Base-by-base conservation (phyloP, 306 rosid species). In the Vigna radiata region DNA sequence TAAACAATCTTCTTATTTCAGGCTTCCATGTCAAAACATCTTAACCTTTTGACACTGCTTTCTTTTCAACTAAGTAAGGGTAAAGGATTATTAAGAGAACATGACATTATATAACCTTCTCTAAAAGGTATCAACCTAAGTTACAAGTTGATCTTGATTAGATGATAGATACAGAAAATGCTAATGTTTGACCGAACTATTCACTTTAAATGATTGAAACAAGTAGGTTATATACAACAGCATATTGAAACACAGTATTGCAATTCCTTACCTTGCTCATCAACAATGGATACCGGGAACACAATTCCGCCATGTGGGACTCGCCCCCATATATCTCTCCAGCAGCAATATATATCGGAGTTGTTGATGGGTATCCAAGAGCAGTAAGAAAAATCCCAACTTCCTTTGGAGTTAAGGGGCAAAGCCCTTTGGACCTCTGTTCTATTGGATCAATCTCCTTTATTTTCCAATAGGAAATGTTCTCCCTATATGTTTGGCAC, bases 351-450 rank as follows among this genome's bases (percentile, higher is more conserved):
- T 95, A 95, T 84, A 95, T 87, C 4, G 97, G 92, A 68, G 94
- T 92, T 55, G 79, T 95, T 29, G 90, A 72, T 43, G 99, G 97
- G 80, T 95, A 95, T 61, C 97, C 97, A 82, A 95, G 96, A 68
- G 97, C 91, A 50, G 88, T 69, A 64, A 95, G 97, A 85, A 95
- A 92, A 78, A 92, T 69, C 46, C 99, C 99, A 81, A 90, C 99
- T 87, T 95, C 97, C 85, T 83, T 95, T 11, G 99, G 99, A 36
- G 99, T 95, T 67, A 95, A 85, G 72, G 99, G 99, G 78, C 97
- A 95, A 80, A 82, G 82, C 58, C 99, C 99, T 86, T 86, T 92
- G 68, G 84, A 85, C 79, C 99, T 95, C 70, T 88, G 97, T 73
- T 92, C 97, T 65, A 13, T 46, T n/a, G 97, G 84, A 87, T 95